Conservation (phyloP, 176 grass and related monocot genomes). For the Eleusine indica region DNA sequence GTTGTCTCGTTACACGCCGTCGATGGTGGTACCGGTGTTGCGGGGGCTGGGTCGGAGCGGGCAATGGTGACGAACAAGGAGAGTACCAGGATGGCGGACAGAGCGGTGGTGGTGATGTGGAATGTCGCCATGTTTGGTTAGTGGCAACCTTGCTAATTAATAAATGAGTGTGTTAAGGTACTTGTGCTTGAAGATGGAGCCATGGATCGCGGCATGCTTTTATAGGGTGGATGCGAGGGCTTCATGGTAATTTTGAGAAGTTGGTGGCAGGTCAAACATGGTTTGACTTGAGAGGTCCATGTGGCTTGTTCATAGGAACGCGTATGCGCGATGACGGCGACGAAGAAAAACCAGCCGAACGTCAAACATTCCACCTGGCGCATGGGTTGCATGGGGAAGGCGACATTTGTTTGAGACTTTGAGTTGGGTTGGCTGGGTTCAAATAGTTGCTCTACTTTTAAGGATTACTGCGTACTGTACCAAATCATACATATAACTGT, state of each 20-base stretch:
- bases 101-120: background rate
- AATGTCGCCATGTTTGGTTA: slow-evolving; percentile 33
- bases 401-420: slow-evolving; percentile 28
- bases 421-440: slow-evolving; percentile 37
- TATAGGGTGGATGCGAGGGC: slow-evolving; percentile 26
- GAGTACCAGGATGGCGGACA: slow-evolving; percentile 47
- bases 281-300: background rate
- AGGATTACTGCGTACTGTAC: too few species aligned
- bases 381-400: slow-evolving; percentile 24
- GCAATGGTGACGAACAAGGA: slow-evolving; percentile 31
- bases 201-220: slow-evolving; percentile 11
- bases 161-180: background rate
- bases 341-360: slow-evolving; percentile 14
- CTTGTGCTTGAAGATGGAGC: slow-evolving; percentile 13
- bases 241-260: slow-evolving; percentile 27
- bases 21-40: slow-evolving; percentile 61
- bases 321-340: slow-evolving; percentile 27
- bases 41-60: slow-evolving; percentile 37
- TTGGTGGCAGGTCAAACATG: slow-evolving; percentile 34
- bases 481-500: background rate
- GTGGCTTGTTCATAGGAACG: slow-evolving; percentile 34
- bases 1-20: slow-evolving; percentile 71
- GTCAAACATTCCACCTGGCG: slow-evolving; percentile 24
- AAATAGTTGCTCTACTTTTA: slow-evolving; percentile 15
- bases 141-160: background rate